Conservation (phyloP, 176 grass and related monocot species). For the Poa pratensis region DNA sequence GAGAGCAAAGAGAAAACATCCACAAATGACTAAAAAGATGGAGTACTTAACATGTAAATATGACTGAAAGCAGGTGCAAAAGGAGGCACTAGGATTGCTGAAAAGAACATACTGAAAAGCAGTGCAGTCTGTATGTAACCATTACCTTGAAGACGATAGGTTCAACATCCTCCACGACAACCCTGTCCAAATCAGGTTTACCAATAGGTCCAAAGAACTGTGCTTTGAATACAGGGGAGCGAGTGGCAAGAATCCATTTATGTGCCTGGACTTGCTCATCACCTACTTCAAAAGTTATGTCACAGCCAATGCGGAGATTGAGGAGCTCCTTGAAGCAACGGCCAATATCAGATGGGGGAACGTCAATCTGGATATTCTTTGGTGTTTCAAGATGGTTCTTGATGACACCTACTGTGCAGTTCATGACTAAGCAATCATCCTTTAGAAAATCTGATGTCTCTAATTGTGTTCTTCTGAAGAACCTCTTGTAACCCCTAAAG, state of each 20-base stretch:
- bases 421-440: slow-evolving; percentile 70
- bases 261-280: slow-evolving; percentile 68
- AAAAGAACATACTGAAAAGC: slow-evolving; percentile 4
- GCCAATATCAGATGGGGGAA: slow-evolving; percentile 72
- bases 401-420: slow-evolving; percentile 91
- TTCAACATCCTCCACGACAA: slow-evolving; percentile 81
- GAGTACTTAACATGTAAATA: not conserved
- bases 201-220: slow-evolving; percentile 94
- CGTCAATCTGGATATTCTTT: slow-evolving; percentile 57
- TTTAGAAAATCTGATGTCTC: slow-evolving; percentile 78
- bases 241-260: slow-evolving; percentile 86
- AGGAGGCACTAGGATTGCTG: not conserved
- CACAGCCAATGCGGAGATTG: slow-evolving; percentile 59
- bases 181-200: slow-evolving; percentile 57
- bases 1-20: not conserved
- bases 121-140: not conserved
- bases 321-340: slow-evolving; percentile 66
- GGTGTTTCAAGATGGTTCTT: slow-evolving; percentile 74
- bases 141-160: slow-evolving; percentile 88
- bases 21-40: not conserved
- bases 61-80: not conserved
- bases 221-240: slow-evolving; percentile 86
- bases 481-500: slow-evolving; percentile 88
- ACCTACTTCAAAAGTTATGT: slow-evolving; percentile 74
- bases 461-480: slow-evolving; percentile 77